Percentiles rank a stretch among this genome's conserved stretches.
These are phyloP conservation scores for Sporopachydermia lactativora DNA, from an alignment of 805 yeast genomes.

Conservation along the genomic window DNA sequence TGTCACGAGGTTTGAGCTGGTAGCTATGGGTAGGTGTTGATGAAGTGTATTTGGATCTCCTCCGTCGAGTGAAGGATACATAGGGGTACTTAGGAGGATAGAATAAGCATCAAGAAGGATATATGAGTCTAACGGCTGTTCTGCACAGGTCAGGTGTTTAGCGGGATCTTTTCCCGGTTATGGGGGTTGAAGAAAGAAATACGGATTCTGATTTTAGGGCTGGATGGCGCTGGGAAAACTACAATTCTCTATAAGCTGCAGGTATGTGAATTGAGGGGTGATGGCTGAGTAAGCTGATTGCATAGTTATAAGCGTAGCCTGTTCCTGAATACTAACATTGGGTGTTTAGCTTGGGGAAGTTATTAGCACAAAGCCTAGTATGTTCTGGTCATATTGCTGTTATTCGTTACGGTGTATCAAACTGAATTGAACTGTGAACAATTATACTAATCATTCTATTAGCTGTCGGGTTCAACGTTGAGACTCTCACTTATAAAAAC, in stretches of 20 bases:
- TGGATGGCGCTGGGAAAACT: constrained; percentile 97
- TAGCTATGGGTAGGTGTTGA: no score
- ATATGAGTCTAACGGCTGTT: constrained; percentile 1
- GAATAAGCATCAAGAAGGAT: no score
- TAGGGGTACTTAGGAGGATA: no score
- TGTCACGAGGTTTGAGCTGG: no score
- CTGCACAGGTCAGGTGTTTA: constrained; percentile 72
- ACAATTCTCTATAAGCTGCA: constrained; percentile 86
- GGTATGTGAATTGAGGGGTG: constrained; percentile 16
- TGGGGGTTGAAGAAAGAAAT: constrained; percentile 90
- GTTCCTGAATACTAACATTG: constrained; percentile 8
- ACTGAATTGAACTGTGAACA: constrained; percentile 19
- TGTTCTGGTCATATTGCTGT: constrained; percentile 4
- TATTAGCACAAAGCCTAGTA: constrained; percentile 51
- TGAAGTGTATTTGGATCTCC: no score
- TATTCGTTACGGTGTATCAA: neutral
- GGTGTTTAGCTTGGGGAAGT: constrained; percentile 55
- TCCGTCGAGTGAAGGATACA: no score
- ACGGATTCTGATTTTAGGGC: constrained; percentile 76
- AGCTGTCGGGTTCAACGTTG: constrained; percentile 91
- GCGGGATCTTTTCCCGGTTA: constrained; percentile 69
- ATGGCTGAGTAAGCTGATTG: constrained; percentile 2
- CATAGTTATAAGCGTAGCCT: neutral
- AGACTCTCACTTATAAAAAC: constrained; percentile 77
- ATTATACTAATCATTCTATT: constrained; percentile 24